Conservation (phyloP, 2,329 filamentous ascomycete species). For the Alternaria sp. region DNA sequence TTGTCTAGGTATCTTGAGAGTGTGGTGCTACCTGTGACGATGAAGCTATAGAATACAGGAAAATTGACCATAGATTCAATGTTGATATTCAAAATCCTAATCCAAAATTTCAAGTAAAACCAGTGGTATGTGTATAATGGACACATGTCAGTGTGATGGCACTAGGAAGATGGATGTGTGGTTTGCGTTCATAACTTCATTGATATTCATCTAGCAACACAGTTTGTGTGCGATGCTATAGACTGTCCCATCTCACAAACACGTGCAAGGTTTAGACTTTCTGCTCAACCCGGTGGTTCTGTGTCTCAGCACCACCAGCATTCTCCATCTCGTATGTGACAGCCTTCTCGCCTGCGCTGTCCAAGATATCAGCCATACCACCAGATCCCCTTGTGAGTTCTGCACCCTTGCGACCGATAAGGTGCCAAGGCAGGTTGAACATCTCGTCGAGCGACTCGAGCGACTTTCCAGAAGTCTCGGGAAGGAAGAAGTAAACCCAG, state of each 20-base stretch:
- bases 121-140: neutral
- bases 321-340: slow-evolving; percentile 40
- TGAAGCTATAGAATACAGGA: neutral
- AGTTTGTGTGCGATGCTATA: slow-evolving; percentile 1
- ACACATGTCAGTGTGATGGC: no score
- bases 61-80: neutral
- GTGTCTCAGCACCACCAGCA: slow-evolving; percentile 16
- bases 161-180: neutral
- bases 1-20: neutral
- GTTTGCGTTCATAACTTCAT: neutral
- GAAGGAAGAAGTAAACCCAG: slow-evolving; percentile 78
- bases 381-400: slow-evolving; percentile 44
- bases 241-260: neutral
- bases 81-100: accelerated
- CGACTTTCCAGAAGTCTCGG: slow-evolving; percentile 71
- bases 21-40: neutral
- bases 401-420: slow-evolving; percentile 66
- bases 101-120: no score
- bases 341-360: slow-evolving; percentile 46
- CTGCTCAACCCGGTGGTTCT: slow-evolving; percentile 26
- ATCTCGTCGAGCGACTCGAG: slow-evolving; percentile 76
- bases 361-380: slow-evolving; percentile 45
- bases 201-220: neutral
- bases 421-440: slow-evolving; percentile 77
- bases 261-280: slow-evolving; percentile 23